These are phyloP conservation scores for Pseudogymnoascus sp. DNA, from an alignment of 2,329 filamentous ascomycete genomes.

Conservation along the genomic window DNA sequence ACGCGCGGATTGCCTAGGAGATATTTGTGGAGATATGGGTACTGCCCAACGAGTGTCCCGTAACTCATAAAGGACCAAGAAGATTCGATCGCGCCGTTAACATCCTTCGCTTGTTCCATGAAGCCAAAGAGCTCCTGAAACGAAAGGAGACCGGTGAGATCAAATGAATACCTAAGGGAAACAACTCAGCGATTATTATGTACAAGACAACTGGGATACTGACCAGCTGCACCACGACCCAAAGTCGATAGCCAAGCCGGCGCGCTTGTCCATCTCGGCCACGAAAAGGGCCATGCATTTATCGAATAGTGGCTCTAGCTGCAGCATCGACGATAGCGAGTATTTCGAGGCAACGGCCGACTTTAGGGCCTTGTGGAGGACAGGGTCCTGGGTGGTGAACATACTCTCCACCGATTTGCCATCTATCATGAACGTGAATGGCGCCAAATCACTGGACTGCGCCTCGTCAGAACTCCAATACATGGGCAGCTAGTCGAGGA, in stretches of 20 bases:
- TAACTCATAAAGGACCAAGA: conserved; percentile 9
- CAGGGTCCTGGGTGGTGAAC: conserved; percentile 30
- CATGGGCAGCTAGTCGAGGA: not conserved
- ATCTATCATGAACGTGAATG: not conserved
- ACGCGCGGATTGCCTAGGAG: conserved; percentile 2
- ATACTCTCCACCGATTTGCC: not conserved
- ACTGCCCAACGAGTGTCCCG: conserved; percentile 3
- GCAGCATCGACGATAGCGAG: conserved; percentile 37
- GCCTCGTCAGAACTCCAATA: not conserved
- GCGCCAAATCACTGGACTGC: not conserved
- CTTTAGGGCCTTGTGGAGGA: conserved; percentile 30
- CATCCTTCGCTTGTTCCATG: conserved; percentile 13
- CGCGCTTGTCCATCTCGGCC: conserved; percentile 27
- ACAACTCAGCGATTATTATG: not conserved
- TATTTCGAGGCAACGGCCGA: conserved; percentile 36
- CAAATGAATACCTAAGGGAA: conserved; percentile 13
- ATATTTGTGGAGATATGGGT: conserved; percentile 11
- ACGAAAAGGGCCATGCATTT: conserved; percentile 35
- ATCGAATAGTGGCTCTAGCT: conserved; percentile 40
- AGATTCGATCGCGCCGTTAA: conserved; percentile 13
- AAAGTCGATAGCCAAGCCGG: not conserved
- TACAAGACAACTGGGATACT: not conserved
- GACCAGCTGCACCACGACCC: not conserved
- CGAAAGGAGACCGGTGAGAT: conserved; percentile 14
- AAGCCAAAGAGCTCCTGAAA: conserved; percentile 14